Percentiles rank a stretch among this genome's conserved stretches.
Conservation (phyloP, 768 basidiomycete genomes). For the Hydnomerulius pinastri region DNA sequence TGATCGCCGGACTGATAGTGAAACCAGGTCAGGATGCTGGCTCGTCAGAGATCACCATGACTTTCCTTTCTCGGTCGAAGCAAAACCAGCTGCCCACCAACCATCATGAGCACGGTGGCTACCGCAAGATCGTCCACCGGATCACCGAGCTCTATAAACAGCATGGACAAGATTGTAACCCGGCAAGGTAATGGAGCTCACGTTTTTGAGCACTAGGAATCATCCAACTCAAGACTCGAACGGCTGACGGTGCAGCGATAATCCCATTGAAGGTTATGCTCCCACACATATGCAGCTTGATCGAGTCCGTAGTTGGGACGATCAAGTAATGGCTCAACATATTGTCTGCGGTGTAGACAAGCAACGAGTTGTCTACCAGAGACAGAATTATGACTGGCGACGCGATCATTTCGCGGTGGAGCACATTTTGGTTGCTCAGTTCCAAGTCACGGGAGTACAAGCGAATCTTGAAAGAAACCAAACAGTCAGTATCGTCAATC, state of each 20-base stretch:
- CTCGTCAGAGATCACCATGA: background rate
- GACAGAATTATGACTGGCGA: constrained; percentile 86
- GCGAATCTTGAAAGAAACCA: constrained; percentile 62
- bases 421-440: constrained; percentile 76
- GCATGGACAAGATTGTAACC: constrained; percentile 9
- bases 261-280: constrained; percentile 94
- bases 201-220: constrained; percentile 92
- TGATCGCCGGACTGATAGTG: constrained; percentile 68
- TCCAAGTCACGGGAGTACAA: constrained; percentile 93
- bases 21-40: background rate
- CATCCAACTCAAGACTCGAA: constrained; percentile 95
- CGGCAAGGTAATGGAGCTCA: constrained; percentile 39
- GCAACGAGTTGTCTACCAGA: constrained; percentile 89
- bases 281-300: constrained; percentile 88
- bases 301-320: constrained; percentile 77
- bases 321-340: constrained; percentile 92
- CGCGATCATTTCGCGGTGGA: constrained; percentile 76
- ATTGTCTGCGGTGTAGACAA: constrained; percentile 95
- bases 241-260: constrained; percentile 78
- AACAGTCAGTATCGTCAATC: constrained; percentile 3
- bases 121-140: constrained; percentile 90
- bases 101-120: constrained; percentile 94
- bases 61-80: constrained; percentile 84
- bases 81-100: constrained; percentile 87
- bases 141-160: constrained; percentile 81